Evolutionary conservation across 2,329 filamentous ascomycete genomes (phyloP).

Genomic region (Corynespora cassiicola): DNA sequence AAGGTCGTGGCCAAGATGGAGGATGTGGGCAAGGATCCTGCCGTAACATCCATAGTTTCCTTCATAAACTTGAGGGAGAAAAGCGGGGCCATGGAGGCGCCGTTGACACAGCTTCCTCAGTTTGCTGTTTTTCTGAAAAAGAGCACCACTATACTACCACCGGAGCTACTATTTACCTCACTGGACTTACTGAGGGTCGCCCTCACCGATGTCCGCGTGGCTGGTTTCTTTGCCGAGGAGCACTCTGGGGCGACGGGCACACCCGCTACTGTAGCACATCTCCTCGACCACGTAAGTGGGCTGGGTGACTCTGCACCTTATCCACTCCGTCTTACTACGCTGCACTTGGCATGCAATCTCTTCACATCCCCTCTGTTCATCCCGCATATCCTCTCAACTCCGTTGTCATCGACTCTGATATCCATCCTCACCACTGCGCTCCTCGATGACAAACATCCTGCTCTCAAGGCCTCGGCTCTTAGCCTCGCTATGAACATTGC

Average conservation of each 20-base stretch:
- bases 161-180: constrained; percentile 75
- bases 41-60: constrained; percentile 68
- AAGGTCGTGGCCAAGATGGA: constrained; percentile 85
- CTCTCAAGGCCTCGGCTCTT: constrained; percentile 80
- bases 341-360: constrained; percentile 85
- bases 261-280: constrained; percentile 60
- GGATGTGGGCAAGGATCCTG: constrained; percentile 60
- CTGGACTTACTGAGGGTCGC: constrained; percentile 85
- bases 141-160: constrained; percentile 63
- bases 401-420: constrained; percentile 62
- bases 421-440: constrained; percentile 79
- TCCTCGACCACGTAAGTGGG: constrained; percentile 62
- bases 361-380: constrained; percentile 78
- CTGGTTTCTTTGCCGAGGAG: constrained; percentile 84
- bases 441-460: constrained; percentile 75
- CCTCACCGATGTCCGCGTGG: constrained; percentile 78
- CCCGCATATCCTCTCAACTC: constrained; percentile 62
- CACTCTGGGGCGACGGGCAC: constrained; percentile 55
- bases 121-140: constrained; percentile 69
- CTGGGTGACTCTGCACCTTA: constrained; percentile 70
- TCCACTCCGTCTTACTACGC: constrained; percentile 78
- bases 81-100: constrained; percentile 67
- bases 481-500: constrained; percentile 85
- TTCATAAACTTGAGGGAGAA: constrained; percentile 72
- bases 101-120: constrained; percentile 72